Percentiles rank a stretch among this genome's conserved stretches.
Conservation (phyloP, 2,329 filamentous ascomycete genomes). For the Cercospora janseana region DNA sequence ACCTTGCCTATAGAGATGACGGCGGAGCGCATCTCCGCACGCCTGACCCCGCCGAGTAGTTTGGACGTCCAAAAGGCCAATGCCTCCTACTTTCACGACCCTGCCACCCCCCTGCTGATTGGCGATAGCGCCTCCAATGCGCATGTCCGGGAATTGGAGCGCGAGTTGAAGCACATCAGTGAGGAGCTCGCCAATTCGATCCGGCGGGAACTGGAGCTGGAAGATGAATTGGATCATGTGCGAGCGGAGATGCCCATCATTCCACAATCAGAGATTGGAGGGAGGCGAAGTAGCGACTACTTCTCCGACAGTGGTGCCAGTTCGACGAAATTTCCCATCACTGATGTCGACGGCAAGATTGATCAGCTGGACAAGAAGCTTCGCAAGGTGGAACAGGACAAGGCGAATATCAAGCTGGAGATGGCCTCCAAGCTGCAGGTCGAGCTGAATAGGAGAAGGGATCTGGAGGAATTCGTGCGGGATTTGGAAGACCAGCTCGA, state of each 20-base stretch:
- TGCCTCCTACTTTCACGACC: slow-evolving; percentile 48
- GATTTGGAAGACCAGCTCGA: slow-evolving; percentile 76
- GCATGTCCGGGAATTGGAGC: slow-evolving; percentile 84
- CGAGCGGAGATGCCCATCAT: slow-evolving; percentile 69
- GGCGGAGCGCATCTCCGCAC: slow-evolving; percentile 27
- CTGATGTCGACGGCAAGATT: slow-evolving; percentile 55
- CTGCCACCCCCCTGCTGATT: slow-evolving; percentile 47
- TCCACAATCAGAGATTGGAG: slow-evolving; percentile 47
- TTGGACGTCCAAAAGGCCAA: slow-evolving; percentile 55
- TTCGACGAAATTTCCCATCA: slow-evolving; percentile 71
- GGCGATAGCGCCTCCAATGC: slow-evolving; percentile 47
- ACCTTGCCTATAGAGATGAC: slow-evolving; percentile 36
- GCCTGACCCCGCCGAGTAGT: slow-evolving; percentile 46
- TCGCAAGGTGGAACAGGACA: slow-evolving; percentile 83
- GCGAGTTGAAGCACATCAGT: slow-evolving; percentile 90
- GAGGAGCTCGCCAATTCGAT: slow-evolving; percentile 90
- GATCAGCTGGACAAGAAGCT: slow-evolving; percentile 81
- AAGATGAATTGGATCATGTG: slow-evolving; percentile 85
- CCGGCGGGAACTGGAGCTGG: slow-evolving; percentile 89
- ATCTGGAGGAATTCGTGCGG: slow-evolving; percentile 80
- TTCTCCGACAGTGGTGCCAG: slow-evolving; percentile 95
- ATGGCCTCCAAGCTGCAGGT: slow-evolving; percentile 84
- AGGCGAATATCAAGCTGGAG: slow-evolving; percentile 79
- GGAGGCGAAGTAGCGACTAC: slow-evolving; percentile 88
- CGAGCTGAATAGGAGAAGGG: slow-evolving; percentile 71